Evolutionary conservation across 176 grass and related monocot genomes (phyloP), one percentile per base, ranked within the genome.

Genomic region (Triticum aestivum): DNA sequence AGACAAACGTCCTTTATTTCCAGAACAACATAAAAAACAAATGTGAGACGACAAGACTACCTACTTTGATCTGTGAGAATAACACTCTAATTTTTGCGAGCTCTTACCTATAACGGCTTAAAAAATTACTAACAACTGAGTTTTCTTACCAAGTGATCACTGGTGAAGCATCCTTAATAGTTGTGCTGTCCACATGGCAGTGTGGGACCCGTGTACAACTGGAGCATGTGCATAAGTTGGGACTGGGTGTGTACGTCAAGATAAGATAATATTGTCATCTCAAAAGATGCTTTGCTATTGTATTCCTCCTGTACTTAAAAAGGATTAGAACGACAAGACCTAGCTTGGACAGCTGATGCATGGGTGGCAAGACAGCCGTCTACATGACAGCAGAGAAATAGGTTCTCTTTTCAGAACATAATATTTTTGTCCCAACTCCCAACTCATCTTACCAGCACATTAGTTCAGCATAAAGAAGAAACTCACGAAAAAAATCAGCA

Each of bases 221-320:
- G 79, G 78, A 14, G 73, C 79, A 90, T 87, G 84, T 87, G 79
- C 89, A 77, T 79, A 58, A 83, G 84, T 78, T 63, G 71, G 41
- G 24, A 30, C 17, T 23, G 24, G 41, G 32, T 80, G 65, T 75
- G 32, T 83, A 73, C 42, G 23, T 64, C 32, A 24, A 21, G 73
- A 90, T 65, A 71, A 78, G 17, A 78, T 73, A 83, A 86, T 30
- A 90, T 82, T 90, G 41, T 34, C 66, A 79, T 79, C 33, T 79
- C 65, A 14, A 72, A 90, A 86, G 88, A 82, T 82, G 73, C 79
- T 78, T 69, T 14, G 35, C 61, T 7, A 5, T 5, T 23, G 10
- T 49, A 27, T 65, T 9, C 15, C 63, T 4, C 65, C 72, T 51
- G 23, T 81, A 73, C 23, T 20, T 70, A 26, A 51, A 82, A 69